Evolutionary conservation across 192 early-diverging fungal species (phyloP).

Genomic region (Backusella parvicylindrica): DNA sequence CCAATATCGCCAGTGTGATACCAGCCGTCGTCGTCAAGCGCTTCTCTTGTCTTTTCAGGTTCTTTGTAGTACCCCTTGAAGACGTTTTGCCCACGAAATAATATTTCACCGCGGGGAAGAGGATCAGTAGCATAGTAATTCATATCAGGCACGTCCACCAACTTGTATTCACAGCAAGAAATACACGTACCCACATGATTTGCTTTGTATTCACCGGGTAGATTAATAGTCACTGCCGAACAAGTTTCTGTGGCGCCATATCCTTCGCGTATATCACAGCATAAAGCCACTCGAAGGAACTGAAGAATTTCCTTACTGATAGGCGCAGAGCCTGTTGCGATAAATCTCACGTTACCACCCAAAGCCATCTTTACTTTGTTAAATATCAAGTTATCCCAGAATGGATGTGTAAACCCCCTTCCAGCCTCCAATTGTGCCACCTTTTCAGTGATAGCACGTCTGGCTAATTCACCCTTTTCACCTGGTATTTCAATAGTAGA

Average conservation of each 20-base stretch:
- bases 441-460: conserved; percentile 53
- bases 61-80: conserved; percentile 88
- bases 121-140: conserved; percentile 74
- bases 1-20: conserved; percentile 62
- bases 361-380: conserved; percentile 73
- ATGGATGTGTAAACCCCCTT: conserved; percentile 55
- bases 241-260: conserved; percentile 50
- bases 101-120: conserved; percentile 88
- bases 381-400: conserved; percentile 89
- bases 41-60: conserved; percentile 68
- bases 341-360: conserved; percentile 67
- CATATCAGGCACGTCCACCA: conserved; percentile 87
- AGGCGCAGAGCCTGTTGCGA: conserved; percentile 68
- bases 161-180: conserved; percentile 67
- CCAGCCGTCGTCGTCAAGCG: conserved; percentile 82
- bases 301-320: conserved; percentile 61
- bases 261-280: conserved; percentile 58
- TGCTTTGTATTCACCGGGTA: conserved; percentile 49
- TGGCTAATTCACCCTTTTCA: conserved; percentile 44
- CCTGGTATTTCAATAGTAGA: conserved; percentile 61
- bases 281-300: conserved; percentile 66
- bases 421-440: conserved; percentile 54
- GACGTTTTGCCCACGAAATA: conserved; percentile 67
- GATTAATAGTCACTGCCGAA: conserved; percentile 29
- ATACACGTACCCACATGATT: conserved; percentile 68